phyloP scores from a whole-genome alignment of 2,329 filamentous ascomycete species.

The Colletotrichum caudatum region DNA sequence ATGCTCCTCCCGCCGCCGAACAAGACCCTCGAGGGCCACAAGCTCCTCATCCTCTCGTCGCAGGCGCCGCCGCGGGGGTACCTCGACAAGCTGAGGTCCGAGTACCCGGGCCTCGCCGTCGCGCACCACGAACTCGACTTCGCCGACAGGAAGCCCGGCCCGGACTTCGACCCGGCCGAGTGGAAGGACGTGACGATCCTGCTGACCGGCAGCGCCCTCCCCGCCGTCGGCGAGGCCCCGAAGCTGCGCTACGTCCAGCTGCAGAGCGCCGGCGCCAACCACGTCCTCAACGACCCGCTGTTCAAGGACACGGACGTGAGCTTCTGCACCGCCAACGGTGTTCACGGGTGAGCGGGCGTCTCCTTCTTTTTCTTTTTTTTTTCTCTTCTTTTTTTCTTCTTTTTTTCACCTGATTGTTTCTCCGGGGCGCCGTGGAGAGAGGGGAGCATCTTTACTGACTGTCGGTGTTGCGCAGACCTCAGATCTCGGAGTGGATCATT shows the following conservation, averaged over 20 bases:
- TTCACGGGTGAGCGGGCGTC: slow-evolving; percentile 60
- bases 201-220: slow-evolving; percentile 58
- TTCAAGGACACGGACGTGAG: slow-evolving; percentile 63
- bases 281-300: slow-evolving; percentile 58
- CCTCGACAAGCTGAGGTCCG: slow-evolving; percentile 51
- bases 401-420: background rate
- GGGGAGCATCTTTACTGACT: background rate
- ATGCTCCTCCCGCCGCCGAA: slow-evolving; percentile 39
- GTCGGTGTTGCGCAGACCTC: slow-evolving; percentile 54
- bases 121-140: slow-evolving; percentile 48
- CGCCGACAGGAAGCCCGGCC: slow-evolving; percentile 45
- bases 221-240: slow-evolving; percentile 57
- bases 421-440: too few relatives aligned
- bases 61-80: slow-evolving; percentile 49
- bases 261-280: slow-evolving; percentile 65
- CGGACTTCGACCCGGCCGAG: slow-evolving; percentile 50
- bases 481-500: slow-evolving; percentile 70
- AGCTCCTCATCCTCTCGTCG: slow-evolving; percentile 58
- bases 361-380: fast-evolving
- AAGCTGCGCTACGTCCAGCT: slow-evolving; percentile 67
- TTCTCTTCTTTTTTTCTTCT: too few relatives aligned
- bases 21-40: slow-evolving; percentile 54
- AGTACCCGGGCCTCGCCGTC: slow-evolving; percentile 60
- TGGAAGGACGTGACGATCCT: slow-evolving; percentile 64
- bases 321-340: slow-evolving; percentile 68